Evolutionary conservation across 345 rosid species (phyloP).

Genomic region (Erucastrum elatum): DNA sequence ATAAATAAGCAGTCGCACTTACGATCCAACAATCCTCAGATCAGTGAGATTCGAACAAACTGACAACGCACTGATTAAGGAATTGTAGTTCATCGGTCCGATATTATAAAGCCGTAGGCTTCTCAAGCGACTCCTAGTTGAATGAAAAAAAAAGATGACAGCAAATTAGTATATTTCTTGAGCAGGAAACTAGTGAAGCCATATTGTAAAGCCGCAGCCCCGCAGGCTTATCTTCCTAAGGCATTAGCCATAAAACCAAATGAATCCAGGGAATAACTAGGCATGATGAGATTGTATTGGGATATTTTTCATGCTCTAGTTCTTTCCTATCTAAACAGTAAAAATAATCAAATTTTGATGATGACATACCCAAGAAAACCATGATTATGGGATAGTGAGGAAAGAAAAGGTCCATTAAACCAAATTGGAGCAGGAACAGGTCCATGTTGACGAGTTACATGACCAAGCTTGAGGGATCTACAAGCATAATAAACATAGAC

Average conservation of each 20-base stretch:
- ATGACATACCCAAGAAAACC: constrained; percentile 32
- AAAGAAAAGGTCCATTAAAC: constrained; percentile 65
- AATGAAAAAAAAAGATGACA: constrained; percentile 7
- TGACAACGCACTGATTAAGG: constrained; percentile 58
- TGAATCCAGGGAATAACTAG: not conserved
- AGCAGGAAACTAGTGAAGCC: not conserved
- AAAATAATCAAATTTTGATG: not conserved
- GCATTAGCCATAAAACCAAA: not conserved
- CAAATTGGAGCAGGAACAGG: constrained; percentile 42
- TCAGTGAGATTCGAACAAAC: constrained; percentile 67
- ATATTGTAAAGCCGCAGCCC: no score
- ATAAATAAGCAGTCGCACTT: constrained; percentile 35
- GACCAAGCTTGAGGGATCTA: constrained; percentile 82
- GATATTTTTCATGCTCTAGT: not conserved
- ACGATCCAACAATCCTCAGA: constrained; percentile 84
- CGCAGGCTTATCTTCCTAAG: not conserved
- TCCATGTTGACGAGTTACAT: constrained; percentile 59
- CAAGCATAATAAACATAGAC: constrained; percentile 4
- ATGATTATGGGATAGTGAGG: constrained; percentile 45
- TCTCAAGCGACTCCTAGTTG: constrained; percentile 57
- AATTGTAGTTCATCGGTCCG: constrained; percentile 57
- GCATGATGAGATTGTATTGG: not conserved
- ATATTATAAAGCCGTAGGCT: constrained; percentile 72
- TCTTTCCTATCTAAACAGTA: constrained; percentile 4
- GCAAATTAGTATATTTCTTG: constrained; percentile 6